Evolutionary conservation across 257 asterid genomes (phyloP).

Genomic region (Petunia secreta): DNA sequence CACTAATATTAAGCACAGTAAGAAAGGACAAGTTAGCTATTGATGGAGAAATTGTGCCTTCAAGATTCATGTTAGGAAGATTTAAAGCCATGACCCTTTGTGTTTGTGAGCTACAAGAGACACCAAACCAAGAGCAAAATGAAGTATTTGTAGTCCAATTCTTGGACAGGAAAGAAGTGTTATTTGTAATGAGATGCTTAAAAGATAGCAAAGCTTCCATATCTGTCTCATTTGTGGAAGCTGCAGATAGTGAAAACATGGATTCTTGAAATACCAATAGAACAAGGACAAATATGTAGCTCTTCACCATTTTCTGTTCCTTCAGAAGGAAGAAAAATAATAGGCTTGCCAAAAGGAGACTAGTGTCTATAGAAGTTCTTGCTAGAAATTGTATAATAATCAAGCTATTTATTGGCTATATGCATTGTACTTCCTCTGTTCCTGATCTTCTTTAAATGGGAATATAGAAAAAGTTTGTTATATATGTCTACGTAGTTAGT

Average conservation of each 20-base stretch:
- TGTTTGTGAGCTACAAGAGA: slow-evolving; percentile 27
- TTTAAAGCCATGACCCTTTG: slow-evolving; percentile 36
- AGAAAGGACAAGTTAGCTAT: slow-evolving; percentile 44
- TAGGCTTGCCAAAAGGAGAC: background rate
- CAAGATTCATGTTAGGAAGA: slow-evolving; percentile 37
- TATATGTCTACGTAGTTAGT: too few relatives aligned
- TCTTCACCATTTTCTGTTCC: slow-evolving; percentile 1
- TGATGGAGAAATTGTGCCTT: slow-evolving; percentile 37
- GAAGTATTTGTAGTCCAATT: slow-evolving; percentile 37
- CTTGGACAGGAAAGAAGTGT: slow-evolving; percentile 17
- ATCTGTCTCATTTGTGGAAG: slow-evolving; percentile 34
- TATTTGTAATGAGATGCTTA: slow-evolving; percentile 34
- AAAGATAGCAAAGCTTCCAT: slow-evolving; percentile 34
- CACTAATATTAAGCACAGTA: slow-evolving; percentile 28
- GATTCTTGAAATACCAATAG: slow-evolving; percentile 8
- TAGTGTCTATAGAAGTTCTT: background rate
- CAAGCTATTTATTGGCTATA: background rate
- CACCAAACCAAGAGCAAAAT: slow-evolving; percentile 44
- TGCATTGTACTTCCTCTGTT: background rate
- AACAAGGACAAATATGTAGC: slow-evolving; percentile 8
- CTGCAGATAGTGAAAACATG: slow-evolving; percentile 14
- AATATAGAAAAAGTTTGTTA: background rate
- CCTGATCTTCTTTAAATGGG: background rate
- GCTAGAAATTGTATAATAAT: background rate
- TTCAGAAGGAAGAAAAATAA: background rate